These are phyloP conservation scores for Dalbergia cultrata DNA, from an alignment of 306 rosid genomes.

Conservation along the genomic window DNA sequence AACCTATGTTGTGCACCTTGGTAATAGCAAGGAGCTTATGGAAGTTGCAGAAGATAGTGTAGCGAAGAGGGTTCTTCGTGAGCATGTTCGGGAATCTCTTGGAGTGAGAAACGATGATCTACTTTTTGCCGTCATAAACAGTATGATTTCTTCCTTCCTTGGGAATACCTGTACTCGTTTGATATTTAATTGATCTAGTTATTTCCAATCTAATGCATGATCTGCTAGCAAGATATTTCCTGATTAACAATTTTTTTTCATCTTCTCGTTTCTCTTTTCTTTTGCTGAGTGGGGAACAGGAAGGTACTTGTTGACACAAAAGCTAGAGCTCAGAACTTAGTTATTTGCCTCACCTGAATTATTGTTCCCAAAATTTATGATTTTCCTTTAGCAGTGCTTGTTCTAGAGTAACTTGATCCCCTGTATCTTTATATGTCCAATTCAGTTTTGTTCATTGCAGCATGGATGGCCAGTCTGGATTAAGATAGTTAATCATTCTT, in stretches of 20 bases:
- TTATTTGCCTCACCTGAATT: constrained; percentile 7
- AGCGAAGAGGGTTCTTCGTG: constrained; percentile 90
- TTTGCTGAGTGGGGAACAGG: constrained; percentile 32
- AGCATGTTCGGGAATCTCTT: constrained; percentile 87
- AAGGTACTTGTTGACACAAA: background rate
- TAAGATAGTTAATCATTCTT: background rate
- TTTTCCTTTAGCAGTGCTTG: constrained; percentile 15
- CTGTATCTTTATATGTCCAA: background rate
- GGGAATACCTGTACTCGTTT: constrained; percentile 1
- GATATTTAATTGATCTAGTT: constrained; percentile 35
- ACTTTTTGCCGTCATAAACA: constrained; percentile 92
- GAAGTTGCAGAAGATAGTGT: constrained; percentile 92
- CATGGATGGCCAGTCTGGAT: background rate
- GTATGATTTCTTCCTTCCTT: constrained; percentile 60
- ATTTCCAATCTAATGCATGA: constrained; percentile 15
- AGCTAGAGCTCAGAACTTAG: constrained; percentile 30
- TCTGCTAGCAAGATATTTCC: constrained; percentile 31
- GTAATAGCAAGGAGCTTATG: constrained; percentile 98
- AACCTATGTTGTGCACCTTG: constrained; percentile 93
- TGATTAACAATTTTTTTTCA: background rate
- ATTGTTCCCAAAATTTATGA: background rate
- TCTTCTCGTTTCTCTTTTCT: constrained; percentile 23
- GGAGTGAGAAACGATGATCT: constrained; percentile 94
- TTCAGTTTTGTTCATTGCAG: constrained; percentile 20
- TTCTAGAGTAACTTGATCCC: constrained; percentile 23